These are phyloP conservation scores for Calonectria honghensis DNA, from an alignment of 2,329 filamentous ascomycete species.

Conservation along the genomic window DNA sequence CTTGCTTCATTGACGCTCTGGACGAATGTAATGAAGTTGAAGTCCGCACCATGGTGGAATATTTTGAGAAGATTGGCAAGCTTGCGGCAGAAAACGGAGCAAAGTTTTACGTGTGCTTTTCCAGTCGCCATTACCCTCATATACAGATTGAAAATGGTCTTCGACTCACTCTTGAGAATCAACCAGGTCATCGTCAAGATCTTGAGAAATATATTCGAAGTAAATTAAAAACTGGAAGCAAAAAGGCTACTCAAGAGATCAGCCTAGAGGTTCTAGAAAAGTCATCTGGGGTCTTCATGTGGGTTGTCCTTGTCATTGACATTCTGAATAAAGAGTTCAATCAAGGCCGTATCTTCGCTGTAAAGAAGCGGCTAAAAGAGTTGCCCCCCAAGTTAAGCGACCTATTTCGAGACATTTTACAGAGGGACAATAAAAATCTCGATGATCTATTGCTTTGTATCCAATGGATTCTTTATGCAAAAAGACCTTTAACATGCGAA, in stretches of 20 bases:
- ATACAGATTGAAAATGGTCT: slow-evolving; percentile 59
- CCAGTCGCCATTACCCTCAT: slow-evolving; percentile 69
- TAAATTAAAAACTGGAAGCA: slow-evolving; percentile 28
- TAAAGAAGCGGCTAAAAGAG: slow-evolving; percentile 56
- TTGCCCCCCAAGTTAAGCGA: slow-evolving; percentile 64
- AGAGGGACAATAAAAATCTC: slow-evolving; percentile 65
- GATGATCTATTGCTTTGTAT: slow-evolving; percentile 67
- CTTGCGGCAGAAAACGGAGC: slow-evolving; percentile 38
- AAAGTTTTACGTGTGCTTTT: slow-evolving; percentile 63
- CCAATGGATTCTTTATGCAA: slow-evolving; percentile 71
- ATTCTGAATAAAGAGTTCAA: slow-evolving; percentile 62
- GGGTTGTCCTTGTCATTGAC: slow-evolving; percentile 62
- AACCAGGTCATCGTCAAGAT: slow-evolving; percentile 53
- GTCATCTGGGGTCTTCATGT: slow-evolving; percentile 66
- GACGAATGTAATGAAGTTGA: slow-evolving; percentile 69
- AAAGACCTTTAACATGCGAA: slow-evolving; percentile 61
- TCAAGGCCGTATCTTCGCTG: slow-evolving; percentile 48
- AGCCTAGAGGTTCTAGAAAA: slow-evolving; percentile 57
- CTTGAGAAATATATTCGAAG: slow-evolving; percentile 48
- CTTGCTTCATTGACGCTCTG: slow-evolving; percentile 64
- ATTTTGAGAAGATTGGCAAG: slow-evolving; percentile 63
- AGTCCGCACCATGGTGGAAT: slow-evolving; percentile 62
- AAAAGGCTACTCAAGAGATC: neutral
- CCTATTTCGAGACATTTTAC: slow-evolving; percentile 71
- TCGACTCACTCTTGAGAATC: slow-evolving; percentile 52